phyloP scores from a whole-genome alignment of 2,329 filamentous ascomycete species.

The Botrytis hyacinthi region DNA sequence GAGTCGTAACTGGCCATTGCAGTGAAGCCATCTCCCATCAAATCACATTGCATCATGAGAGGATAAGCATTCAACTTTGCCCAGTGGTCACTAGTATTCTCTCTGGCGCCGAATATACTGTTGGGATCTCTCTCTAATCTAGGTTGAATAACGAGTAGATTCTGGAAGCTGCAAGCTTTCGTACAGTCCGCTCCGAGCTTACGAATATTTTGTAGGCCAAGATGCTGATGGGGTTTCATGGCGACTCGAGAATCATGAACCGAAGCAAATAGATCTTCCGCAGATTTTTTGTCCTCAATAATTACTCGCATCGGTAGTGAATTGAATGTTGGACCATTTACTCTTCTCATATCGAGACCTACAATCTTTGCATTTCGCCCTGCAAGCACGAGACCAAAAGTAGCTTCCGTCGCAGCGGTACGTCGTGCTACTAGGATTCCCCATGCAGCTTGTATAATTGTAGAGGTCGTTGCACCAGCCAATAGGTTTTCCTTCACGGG shows the following conservation, averaged over 20 bases:
- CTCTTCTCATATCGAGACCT: slow-evolving; percentile 40
- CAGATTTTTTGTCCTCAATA: slow-evolving; percentile 28
- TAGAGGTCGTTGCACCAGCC: slow-evolving; percentile 25
- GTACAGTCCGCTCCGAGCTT: background rate
- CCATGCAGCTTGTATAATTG: slow-evolving; percentile 40
- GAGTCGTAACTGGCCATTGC: slow-evolving; percentile 23
- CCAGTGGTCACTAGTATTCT: slow-evolving; percentile 11
- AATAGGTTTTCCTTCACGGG: slow-evolving; percentile 2
- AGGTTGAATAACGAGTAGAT: slow-evolving; percentile 19
- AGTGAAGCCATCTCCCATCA: slow-evolving; percentile 14
- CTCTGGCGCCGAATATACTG: slow-evolving; percentile 5
- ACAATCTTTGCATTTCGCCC: slow-evolving; percentile 43
- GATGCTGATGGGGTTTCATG: slow-evolving; percentile 20
- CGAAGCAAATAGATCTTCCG: background rate
- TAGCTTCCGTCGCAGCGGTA: slow-evolving; percentile 42
- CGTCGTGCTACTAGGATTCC: slow-evolving; percentile 43
- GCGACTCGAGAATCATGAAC: slow-evolving; percentile 38
- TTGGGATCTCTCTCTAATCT: background rate
- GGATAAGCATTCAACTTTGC: slow-evolving; percentile 27
- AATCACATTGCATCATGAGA: slow-evolving; percentile 24
- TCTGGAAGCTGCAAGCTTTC: slow-evolving; percentile 20
- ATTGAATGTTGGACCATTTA: slow-evolving; percentile 44
- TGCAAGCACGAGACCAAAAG: slow-evolving; percentile 46
- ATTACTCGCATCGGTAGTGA: slow-evolving; percentile 45
- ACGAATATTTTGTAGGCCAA: slow-evolving; percentile 16